phyloP scores from a whole-genome alignment of 495 filamentous ascomycete genomes.

The Penicillium ucsense region DNA sequence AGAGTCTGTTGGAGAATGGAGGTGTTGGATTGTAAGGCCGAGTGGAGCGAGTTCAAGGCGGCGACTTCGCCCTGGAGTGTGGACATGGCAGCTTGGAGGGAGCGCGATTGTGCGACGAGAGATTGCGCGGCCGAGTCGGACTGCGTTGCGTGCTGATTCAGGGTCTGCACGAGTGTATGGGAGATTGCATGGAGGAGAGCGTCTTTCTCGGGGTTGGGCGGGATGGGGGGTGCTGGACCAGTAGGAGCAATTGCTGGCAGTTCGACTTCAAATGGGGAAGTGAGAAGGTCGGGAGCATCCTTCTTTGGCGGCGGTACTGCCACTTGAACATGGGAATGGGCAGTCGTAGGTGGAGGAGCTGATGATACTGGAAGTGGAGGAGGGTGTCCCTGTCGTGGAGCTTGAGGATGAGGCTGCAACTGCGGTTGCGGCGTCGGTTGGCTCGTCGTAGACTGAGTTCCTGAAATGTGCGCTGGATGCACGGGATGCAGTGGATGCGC shows the following conservation, averaged over 20 bases:
- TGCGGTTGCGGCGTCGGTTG: neutral
- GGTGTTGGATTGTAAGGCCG: slow-evolving; percentile 66
- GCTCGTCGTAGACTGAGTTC: neutral
- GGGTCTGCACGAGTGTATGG: slow-evolving; percentile 52
- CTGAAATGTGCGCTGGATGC: slow-evolving; percentile 3
- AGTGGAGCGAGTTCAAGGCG: slow-evolving; percentile 56
- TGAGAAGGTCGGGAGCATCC: slow-evolving; percentile 59
- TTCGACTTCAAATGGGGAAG: slow-evolving; percentile 54
- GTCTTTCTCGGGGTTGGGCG: slow-evolving; percentile 95
- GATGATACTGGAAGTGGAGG: slow-evolving; percentile 13
- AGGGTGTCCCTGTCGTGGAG: neutral
- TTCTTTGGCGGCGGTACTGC: slow-evolving; percentile 29
- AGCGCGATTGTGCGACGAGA: slow-evolving; percentile 67
- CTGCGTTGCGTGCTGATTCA: slow-evolving; percentile 52
- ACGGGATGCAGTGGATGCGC: neutral
- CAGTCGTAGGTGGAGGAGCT: slow-evolving; percentile 9
- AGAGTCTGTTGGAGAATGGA: slow-evolving; percentile 66
- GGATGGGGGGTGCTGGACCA: slow-evolving; percentile 69
- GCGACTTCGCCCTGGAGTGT: slow-evolving; percentile 62
- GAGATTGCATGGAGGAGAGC: slow-evolving; percentile 72
- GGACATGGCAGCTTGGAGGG: slow-evolving; percentile 57
- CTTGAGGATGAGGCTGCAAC: slow-evolving; percentile 2
- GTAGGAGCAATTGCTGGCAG: slow-evolving; percentile 49
- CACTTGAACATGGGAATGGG: slow-evolving; percentile 6
- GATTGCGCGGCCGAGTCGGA: slow-evolving; percentile 62